A percentile compares a stretch with the other conserved stretches of the same genome.
Evolutionary conservation across 2,329 filamentous ascomycete species (phyloP).

Genomic region (Hymenoscyphus salicellus): DNA sequence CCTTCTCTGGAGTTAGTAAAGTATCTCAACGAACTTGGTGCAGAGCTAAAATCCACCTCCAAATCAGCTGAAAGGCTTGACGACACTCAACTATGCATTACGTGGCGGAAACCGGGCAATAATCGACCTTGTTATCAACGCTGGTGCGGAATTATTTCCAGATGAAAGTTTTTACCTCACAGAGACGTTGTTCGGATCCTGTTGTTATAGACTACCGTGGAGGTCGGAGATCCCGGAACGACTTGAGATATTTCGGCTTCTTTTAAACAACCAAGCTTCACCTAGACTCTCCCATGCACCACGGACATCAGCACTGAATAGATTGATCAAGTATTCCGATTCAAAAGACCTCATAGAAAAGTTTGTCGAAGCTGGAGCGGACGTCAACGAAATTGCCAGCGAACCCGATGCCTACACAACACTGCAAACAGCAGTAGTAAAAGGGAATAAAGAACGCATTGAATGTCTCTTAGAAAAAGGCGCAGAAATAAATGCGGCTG

Average conservation of each 20-base stretch:
- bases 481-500: slow-evolving; percentile 15
- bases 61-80: not conserved
- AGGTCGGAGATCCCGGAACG: too few relatives aligned
- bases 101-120: not conserved
- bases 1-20: not conserved
- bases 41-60: not conserved
- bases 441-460: slow-evolving; percentile 7
- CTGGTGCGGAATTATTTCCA: not conserved
- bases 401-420: not conserved
- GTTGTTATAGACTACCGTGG: not conserved
- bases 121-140: not conserved
- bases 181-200: not conserved
- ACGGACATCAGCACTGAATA: not conserved
- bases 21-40: not conserved
- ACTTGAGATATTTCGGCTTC: not conserved
- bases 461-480: slow-evolving; percentile 11
- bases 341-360: not conserved
- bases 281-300: too few relatives aligned
- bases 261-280: not conserved
- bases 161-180: not conserved
- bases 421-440: slow-evolving; percentile 5
- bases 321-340: not conserved
- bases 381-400: not conserved
- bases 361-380: not conserved
- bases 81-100: not conserved